These are phyloP conservation scores for Lentinula raphanica DNA, from an alignment of 768 basidiomycete genomes.

Conservation along the genomic window DNA sequence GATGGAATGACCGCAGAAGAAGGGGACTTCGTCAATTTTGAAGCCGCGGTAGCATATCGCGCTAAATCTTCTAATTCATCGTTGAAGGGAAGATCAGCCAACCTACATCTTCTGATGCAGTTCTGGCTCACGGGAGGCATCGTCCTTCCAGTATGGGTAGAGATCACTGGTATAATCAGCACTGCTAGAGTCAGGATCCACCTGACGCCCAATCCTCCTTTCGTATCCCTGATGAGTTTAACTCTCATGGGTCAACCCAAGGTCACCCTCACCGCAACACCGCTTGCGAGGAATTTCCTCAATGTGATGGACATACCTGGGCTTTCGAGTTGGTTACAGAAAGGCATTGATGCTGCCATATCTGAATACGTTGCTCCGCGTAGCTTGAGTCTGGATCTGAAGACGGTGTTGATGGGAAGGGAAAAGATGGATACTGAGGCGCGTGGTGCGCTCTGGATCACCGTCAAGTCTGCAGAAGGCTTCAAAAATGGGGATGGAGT, in stretches of 20 bases:
- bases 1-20: not conserved
- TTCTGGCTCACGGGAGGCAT: constrained; percentile 51
- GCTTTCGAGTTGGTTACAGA: constrained; percentile 63
- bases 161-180: constrained; percentile 60
- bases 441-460: constrained; percentile 60
- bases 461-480: constrained; percentile 54
- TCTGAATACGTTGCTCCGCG: constrained; percentile 66
- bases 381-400: constrained; percentile 65
- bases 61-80: constrained; percentile 37
- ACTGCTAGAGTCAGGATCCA: constrained; percentile 65
- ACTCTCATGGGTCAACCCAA: constrained; percentile 70
- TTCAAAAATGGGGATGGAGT: constrained; percentile 37
- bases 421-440: constrained; percentile 63
- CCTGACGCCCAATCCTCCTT: constrained; percentile 69
- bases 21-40: constrained; percentile 57
- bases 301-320: constrained; percentile 78
- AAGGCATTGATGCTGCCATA: constrained; percentile 56
- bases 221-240: constrained; percentile 41
- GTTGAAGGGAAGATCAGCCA: constrained; percentile 40
- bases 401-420: constrained; percentile 54
- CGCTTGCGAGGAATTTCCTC: constrained; percentile 55
- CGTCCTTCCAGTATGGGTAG: constrained; percentile 38
- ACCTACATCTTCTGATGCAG: constrained; percentile 63
- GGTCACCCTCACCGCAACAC: constrained; percentile 59
- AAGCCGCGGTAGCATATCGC: constrained; percentile 65